A percentile compares a stretch with the other conserved stretches of the same genome.
These are phyloP conservation scores for Prunus campanulata DNA, from an alignment of 306 rosid species.

Conservation along the genomic window DNA sequence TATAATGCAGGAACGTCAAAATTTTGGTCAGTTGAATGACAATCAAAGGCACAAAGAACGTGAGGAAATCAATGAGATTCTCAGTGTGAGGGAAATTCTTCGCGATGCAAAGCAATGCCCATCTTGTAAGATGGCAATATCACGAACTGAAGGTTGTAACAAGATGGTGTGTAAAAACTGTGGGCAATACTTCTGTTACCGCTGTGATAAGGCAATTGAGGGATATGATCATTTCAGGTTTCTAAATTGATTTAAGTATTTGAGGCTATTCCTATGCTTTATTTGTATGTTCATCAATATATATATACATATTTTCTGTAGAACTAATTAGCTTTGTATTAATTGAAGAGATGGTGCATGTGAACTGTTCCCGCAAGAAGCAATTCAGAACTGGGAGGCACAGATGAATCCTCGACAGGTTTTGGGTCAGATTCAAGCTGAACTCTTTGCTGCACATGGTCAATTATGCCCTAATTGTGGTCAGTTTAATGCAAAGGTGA, in stretches of 20 bases:
- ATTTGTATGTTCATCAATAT: constrained; percentile 13
- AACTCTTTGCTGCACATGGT: constrained; percentile 40
- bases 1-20: constrained; percentile 74
- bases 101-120: constrained; percentile 87
- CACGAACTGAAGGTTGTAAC: constrained; percentile 81
- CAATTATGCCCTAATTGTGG: constrained; percentile 72
- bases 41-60: constrained; percentile 59
- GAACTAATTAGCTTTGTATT: constrained; percentile 20
- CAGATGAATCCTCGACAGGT: constrained; percentile 59
- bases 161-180: constrained; percentile 87
- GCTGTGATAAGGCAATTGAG: constrained; percentile 66
- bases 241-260: constrained; percentile 12
- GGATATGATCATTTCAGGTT: constrained; percentile 81
- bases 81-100: constrained; percentile 64
- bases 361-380: constrained; percentile 71
- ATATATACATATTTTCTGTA: constrained; percentile 6
- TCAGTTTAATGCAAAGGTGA: constrained; percentile 86
- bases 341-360: constrained; percentile 62
- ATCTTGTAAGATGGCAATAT: constrained; percentile 79
- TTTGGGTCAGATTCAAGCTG: constrained; percentile 60
- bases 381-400: constrained; percentile 60
- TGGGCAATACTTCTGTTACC: constrained; percentile 77
- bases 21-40: constrained; percentile 48
- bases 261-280: constrained; percentile 21
- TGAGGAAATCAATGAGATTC: constrained; percentile 75